Evolutionary conservation across 140 eudicot species (phyloP).

Genomic region (Cichorium intybus): DNA sequence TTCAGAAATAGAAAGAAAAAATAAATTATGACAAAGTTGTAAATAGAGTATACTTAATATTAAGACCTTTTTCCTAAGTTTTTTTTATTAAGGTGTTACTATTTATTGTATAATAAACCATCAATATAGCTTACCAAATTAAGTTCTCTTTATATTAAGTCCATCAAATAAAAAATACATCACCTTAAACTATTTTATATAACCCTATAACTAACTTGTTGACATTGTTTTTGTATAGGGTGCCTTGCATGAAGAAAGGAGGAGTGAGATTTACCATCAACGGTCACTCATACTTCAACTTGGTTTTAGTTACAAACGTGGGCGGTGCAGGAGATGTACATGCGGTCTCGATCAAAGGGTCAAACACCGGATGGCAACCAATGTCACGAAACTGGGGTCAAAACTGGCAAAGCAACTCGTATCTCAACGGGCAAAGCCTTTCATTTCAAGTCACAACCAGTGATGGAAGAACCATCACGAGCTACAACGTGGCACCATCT

Average conservation of each 20-base stretch:
- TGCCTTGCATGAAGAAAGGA: slow-evolving; percentile 46
- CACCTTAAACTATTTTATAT: background rate
- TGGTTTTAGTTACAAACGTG: slow-evolving; percentile 50
- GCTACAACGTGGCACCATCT: slow-evolving; percentile 29
- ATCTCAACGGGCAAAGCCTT: slow-evolving; percentile 68
- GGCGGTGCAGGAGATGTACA: slow-evolving; percentile 81
- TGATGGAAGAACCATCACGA: slow-evolving; percentile 41
- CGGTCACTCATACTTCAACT: slow-evolving; percentile 47
- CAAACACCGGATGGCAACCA: slow-evolving; percentile 65
- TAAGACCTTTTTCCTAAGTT: too few species aligned
- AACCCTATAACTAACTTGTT: background rate
- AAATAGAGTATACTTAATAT: too few species aligned
- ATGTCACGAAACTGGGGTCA: slow-evolving; percentile 92
- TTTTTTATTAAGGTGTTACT: too few species aligned
- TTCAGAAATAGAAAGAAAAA: too few species aligned
- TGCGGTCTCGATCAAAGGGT: slow-evolving; percentile 68
- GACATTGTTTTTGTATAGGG: slow-evolving; percentile 19
- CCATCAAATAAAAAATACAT: background rate
- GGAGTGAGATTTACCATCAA: slow-evolving; percentile 51
- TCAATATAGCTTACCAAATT: background rate
- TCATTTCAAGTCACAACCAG: slow-evolving; percentile 71
- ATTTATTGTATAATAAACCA: too few species aligned
- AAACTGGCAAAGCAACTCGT: slow-evolving; percentile 78
- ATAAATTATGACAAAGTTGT: too few species aligned
- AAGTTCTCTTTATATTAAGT: background rate